Evolutionary conservation across 176 grass and related monocot species (phyloP).

Genomic region (Poa pratensis): DNA sequence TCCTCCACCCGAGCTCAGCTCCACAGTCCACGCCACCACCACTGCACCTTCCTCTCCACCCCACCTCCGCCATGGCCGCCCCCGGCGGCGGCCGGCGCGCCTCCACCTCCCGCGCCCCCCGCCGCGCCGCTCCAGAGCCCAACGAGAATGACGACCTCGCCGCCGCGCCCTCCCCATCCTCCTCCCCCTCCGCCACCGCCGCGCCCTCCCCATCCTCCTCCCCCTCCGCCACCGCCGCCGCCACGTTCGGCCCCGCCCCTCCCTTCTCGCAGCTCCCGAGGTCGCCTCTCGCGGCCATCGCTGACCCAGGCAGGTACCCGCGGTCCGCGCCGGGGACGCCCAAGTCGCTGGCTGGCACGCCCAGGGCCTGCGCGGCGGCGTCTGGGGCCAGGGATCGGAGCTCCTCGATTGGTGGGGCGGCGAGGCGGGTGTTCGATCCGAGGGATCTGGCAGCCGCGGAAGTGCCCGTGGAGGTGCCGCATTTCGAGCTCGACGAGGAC

Average conservation of each 20-base stretch:
- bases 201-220: not conserved
- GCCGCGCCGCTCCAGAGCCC: constrained; percentile 40
- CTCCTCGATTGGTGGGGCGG: constrained; percentile 48
- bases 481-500: constrained; percentile 91
- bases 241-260: constrained; percentile 11
- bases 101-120: constrained; percentile 31
- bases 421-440: constrained; percentile 48
- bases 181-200: not conserved
- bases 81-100: constrained; percentile 39
- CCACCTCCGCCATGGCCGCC: constrained; percentile 47
- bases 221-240: not conserved
- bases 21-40: constrained; percentile 8
- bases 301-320: constrained; percentile 59
- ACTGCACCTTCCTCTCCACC: constrained; percentile 13
- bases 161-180: not conserved
- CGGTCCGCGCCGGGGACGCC: constrained; percentile 70
- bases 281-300: constrained; percentile 81
- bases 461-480: constrained; percentile 54
- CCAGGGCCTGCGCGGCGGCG: constrained; percentile 44
- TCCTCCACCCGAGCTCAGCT: not conserved
- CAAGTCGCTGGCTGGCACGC: constrained; percentile 56
- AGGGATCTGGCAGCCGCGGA: constrained; percentile 51
- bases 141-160: constrained; percentile 71
- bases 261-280: constrained; percentile 52
- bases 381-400: constrained; percentile 53